phyloP scores from a whole-genome alignment of 495 filamentous ascomycete genomes.

The Neurospora sp. region DNA sequence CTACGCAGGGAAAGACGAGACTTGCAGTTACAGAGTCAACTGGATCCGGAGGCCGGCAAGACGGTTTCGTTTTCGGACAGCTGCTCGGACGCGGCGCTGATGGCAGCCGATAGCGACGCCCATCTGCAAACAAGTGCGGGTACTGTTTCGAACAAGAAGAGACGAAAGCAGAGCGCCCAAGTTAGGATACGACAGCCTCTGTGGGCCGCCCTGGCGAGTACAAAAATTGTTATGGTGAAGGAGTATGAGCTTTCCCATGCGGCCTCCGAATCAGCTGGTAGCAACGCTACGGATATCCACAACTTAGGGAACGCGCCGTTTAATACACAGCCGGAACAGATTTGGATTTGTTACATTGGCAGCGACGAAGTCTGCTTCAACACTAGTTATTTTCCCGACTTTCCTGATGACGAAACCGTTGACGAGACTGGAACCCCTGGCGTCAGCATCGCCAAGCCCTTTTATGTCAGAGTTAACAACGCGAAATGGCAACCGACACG shows the following conservation, averaged over 20 bases:
- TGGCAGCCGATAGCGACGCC: constrained; percentile 38
- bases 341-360: constrained; percentile 82
- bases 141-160: constrained; percentile 57
- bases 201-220: constrained; percentile 89
- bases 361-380: constrained; percentile 75
- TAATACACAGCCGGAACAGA: constrained; percentile 56
- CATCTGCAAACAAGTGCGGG: constrained; percentile 19
- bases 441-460: constrained; percentile 59
- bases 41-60: constrained; percentile 41
- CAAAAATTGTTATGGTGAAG: constrained; percentile 86
- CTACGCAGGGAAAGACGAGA: constrained; percentile 42
- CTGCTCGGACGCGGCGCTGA: constrained; percentile 31
- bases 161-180: constrained; percentile 77
- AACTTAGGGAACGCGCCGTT: constrained; percentile 75
- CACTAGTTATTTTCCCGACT: constrained; percentile 53
- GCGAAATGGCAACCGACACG: constrained; percentile 78
- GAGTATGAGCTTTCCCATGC: constrained; percentile 83
- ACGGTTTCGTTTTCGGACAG: constrained; percentile 21
- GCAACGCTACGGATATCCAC: constrained; percentile 65
- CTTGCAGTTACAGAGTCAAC: constrained; percentile 29
- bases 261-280: constrained; percentile 59
- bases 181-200: constrained; percentile 84
- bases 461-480: constrained; percentile 82
- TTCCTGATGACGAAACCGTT: constrained; percentile 8
- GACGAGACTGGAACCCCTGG: constrained; percentile 23